Evolutionary conservation across 768 basidiomycete species (phyloP), one percentile per base, ranked within the genome.

Genomic region (Tylopilus cervinicoccineus): DNA sequence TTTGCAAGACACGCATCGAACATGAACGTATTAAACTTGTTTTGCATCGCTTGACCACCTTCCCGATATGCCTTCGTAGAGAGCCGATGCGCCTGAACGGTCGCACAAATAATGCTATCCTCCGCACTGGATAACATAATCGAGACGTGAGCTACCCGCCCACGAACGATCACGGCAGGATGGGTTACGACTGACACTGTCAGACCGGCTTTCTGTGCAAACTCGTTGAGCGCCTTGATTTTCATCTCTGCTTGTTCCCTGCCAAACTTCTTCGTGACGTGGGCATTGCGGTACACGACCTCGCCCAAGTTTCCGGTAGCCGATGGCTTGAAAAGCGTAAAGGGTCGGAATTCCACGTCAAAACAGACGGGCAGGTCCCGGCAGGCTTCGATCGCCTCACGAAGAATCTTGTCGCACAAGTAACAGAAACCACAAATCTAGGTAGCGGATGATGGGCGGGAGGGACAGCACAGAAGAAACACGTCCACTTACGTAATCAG

Each of bases 21-120:
- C 7, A 76, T 47, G 31, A 60, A 56, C 12, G 62, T 51, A 34
- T 73, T 67, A 11, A 77, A 45, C 16, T 60, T 55, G 1, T 58
- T 36, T 52, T 79, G 77, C 45, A 71, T 44, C 6, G 48, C 52
- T 42, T 66, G 63, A 2, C 76, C 74, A 20, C 70, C 71, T 5
- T 59, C 51, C 42, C 59, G 55, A 44, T 68, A 73, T 2, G 76
- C 75, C 42, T 73, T 70, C 13, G 63, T 56, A 3, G 76, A 53
- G 22, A 79, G 53, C n/a, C 78, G 61, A 55, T 79, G 77, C 5
- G 67, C 69, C 9, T 67, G 58, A 37, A 48, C 66, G 16, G 77
- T 74, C 37, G 58, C 62, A n/a, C 66, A 64, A 7, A 78, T 31
- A 6, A 59, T 60, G 4, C 71, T 70, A 37, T 71, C 71, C 41